Evolutionary conservation across 345 rosid species (phyloP).

Genomic region (Aethionema arabicum): DNA sequence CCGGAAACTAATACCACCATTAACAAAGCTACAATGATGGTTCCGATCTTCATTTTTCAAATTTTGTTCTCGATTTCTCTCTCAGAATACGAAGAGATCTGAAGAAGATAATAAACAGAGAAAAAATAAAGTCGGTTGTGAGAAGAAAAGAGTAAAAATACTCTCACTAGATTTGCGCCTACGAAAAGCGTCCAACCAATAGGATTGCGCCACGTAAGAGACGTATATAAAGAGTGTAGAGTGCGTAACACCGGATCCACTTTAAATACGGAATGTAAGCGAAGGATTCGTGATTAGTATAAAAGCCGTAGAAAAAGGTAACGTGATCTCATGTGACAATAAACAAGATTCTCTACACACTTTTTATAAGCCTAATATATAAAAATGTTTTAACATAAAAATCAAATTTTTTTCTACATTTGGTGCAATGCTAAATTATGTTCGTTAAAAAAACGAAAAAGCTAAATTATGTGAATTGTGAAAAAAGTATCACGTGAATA

Average conservation of each 20-base stretch:
- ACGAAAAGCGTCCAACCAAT: constrained; percentile 33
- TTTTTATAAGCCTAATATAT: too few species aligned
- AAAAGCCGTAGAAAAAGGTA: too few species aligned
- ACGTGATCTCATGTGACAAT: too few species aligned
- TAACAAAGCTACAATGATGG: constrained; percentile 4
- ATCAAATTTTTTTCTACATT: too few species aligned
- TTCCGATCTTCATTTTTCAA: constrained; percentile 28
- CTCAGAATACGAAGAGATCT: constrained; percentile 24
- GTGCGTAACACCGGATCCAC: constrained; percentile 26
- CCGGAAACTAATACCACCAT: constrained; percentile 27
- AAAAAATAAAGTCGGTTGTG: neutral
- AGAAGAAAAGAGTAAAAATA: neutral
- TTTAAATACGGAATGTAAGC: too few species aligned
- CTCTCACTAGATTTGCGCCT: constrained; percentile 34
- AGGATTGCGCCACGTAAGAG: constrained; percentile 20
- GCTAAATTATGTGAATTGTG: too few species aligned
- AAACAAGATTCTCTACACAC: too few species aligned
- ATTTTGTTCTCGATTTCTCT: constrained; percentile 17
- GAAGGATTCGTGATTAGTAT: too few species aligned
- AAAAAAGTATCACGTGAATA: too few species aligned
- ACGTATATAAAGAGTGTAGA: neutral
- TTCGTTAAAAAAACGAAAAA: too few species aligned
- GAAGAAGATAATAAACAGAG: constrained; percentile 1
- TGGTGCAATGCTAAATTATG: too few species aligned
- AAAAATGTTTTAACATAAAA: too few species aligned